Evolutionary conservation across 805 yeast species (phyloP).

Genomic region (Starmerella cellae): DNA sequence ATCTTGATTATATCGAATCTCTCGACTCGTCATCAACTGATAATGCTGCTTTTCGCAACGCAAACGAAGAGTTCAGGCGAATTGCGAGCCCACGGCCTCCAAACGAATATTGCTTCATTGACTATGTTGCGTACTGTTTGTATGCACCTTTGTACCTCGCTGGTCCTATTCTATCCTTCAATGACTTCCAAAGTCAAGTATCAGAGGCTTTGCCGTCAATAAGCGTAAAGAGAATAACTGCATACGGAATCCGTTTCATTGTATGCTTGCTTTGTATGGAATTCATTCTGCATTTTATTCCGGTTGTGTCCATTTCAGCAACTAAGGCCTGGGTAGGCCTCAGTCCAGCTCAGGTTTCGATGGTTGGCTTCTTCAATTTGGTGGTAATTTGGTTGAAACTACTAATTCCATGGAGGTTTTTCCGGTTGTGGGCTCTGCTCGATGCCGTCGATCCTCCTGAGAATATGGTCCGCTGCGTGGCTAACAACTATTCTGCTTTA

Average conservation of each 20-base stretch:
- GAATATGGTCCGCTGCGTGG: conserved; percentile 92
- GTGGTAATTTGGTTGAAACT: conserved; percentile 87
- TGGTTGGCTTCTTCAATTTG: conserved; percentile 84
- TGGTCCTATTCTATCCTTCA: conserved; percentile 88
- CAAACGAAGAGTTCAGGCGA: conserved; percentile 21
- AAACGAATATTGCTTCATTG: conserved; percentile 45
- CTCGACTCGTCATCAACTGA: background rate
- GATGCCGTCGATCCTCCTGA: conserved; percentile 96
- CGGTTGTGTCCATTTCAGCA: conserved; percentile 86
- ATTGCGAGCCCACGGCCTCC: conserved; percentile 42
- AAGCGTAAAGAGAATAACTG: conserved; percentile 36
- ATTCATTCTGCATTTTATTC: conserved; percentile 68
- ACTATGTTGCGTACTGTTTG: conserved; percentile 61
- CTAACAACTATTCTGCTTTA: conserved; percentile 80
- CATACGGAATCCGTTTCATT: conserved; percentile 54
- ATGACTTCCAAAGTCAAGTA: conserved; percentile 69
- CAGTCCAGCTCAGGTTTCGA: conserved; percentile 82
- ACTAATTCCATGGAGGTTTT: conserved; percentile 89
- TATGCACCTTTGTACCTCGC: conserved; percentile 88
- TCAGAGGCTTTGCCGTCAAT: conserved; percentile 46
- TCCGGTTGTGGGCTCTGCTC: conserved; percentile 81
- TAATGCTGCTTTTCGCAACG: background rate
- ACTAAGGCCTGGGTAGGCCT: conserved; percentile 81
- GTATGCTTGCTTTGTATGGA: conserved; percentile 83
- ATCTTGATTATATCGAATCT: conserved; percentile 45